Percentiles rank a stretch among this genome's conserved stretches.
Evolutionary conservation across 176 grass and related monocot genomes (phyloP).

Genomic region (Carex cristatella): DNA sequence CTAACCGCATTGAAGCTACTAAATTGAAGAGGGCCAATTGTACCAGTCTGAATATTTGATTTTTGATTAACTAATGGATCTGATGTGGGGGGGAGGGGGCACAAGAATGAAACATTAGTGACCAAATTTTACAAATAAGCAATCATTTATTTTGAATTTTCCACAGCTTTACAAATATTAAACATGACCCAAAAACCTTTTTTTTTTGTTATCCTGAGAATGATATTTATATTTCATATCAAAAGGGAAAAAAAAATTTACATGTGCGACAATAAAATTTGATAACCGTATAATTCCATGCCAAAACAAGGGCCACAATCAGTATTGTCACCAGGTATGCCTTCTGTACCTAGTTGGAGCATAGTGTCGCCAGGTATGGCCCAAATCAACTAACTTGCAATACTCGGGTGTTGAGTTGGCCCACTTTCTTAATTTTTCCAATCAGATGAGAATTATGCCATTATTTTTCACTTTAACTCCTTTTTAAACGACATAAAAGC

Average conservation of each 20-base stretch:
- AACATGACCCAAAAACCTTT: background rate
- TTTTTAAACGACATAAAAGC: background rate
- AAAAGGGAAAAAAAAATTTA: background rate
- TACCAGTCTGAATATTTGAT: slow-evolving; percentile 35
- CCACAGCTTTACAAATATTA: background rate
- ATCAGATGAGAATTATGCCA: background rate
- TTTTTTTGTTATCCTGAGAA: background rate
- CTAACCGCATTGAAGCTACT: slow-evolving; percentile 48
- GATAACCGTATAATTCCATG: background rate
- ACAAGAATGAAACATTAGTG: background rate
- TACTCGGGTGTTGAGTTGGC: background rate
- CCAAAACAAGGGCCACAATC: background rate
- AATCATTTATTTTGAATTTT: background rate
- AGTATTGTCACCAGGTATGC: background rate
- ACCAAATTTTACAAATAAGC: background rate
- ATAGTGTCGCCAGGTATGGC: background rate
- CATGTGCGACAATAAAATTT: background rate
- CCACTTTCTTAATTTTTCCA: background rate
- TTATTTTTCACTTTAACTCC: background rate
- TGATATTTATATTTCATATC: background rate
- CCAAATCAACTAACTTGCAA: background rate
- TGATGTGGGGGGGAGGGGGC: background rate
- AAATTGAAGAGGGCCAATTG: slow-evolving; percentile 46
- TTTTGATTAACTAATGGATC: slow-evolving; percentile 51
- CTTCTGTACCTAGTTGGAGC: background rate